Evolutionary conservation across 1,139 yeast species (phyloP).

Genomic region (Candida buenavistaensis): DNA sequence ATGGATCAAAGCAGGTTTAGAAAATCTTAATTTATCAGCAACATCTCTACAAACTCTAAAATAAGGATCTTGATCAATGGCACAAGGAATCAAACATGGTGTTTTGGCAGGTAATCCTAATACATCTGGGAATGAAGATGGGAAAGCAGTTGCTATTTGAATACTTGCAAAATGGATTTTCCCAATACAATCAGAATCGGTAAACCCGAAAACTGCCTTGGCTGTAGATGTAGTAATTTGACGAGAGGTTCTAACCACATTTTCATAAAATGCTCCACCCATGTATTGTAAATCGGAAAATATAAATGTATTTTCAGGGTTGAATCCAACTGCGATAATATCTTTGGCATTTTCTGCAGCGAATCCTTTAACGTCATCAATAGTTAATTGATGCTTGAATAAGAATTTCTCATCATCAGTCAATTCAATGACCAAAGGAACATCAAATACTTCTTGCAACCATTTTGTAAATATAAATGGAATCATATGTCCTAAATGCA

Average conservation of each 20-base stretch:
- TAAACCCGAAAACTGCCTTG: conserved; percentile 96
- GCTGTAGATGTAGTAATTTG: conserved; percentile 97
- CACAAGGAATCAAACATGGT: conserved; percentile 97
- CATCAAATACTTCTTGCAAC: conserved; percentile 98
- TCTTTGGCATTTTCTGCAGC: conserved; percentile 87
- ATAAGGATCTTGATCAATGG: conserved; percentile 98
- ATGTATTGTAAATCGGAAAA: conserved; percentile 90
- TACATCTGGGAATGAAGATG: conserved; percentile 92
- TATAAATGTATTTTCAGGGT: conserved; percentile 90
- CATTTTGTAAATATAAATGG: conserved; percentile 96
- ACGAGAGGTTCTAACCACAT: conserved; percentile 89
- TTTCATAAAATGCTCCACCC: conserved; percentile 94
- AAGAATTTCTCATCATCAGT: conserved; percentile 98
- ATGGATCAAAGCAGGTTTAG: conserved; percentile 91
- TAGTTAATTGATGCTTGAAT: conserved; percentile 86
- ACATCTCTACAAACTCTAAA: conserved; percentile 98
- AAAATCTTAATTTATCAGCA: conserved; percentile 85
- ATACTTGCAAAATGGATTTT: conserved; percentile 92
- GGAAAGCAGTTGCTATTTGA: conserved; percentile 95
- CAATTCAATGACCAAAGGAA: conserved; percentile 90
- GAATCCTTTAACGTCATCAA: conserved; percentile 81
- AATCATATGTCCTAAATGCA: conserved; percentile 97
- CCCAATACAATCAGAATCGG: conserved; percentile 93
- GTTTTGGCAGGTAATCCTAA: conserved; percentile 83
- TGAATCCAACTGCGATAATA: conserved; percentile 91